These are phyloP conservation scores for Luffa aegyptiaca DNA, from an alignment of 306 rosid species.

Conservation along the genomic window DNA sequence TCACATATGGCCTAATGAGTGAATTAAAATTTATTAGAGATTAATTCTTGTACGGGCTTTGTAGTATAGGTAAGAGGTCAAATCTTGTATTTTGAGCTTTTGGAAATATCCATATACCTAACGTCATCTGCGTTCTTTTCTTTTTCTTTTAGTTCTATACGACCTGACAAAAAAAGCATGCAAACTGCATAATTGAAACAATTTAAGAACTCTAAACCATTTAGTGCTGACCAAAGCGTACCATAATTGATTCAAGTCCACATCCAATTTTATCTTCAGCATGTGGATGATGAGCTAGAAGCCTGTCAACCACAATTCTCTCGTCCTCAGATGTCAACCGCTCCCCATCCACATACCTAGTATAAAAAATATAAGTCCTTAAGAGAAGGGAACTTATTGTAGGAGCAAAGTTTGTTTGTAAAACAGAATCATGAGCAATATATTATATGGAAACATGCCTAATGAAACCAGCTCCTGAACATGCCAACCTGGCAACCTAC, in stretches of 20 bases:
- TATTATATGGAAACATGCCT: background rate
- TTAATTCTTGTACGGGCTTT: background rate
- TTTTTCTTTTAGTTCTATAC: background rate
- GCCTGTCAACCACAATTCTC: constrained; percentile 50
- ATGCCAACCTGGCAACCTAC: background rate
- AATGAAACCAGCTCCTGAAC: background rate
- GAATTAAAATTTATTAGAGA: background rate
- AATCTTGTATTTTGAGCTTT: background rate
- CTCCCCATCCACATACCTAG: constrained; percentile 65
- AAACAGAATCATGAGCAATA: background rate
- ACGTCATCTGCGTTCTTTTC: background rate
- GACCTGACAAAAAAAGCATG: background rate
- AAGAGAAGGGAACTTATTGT: background rate
- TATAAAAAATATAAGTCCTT: background rate
- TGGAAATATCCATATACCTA: background rate
- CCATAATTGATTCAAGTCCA: constrained; percentile 82
- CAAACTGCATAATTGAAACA: background rate
- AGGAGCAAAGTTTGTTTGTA: background rate
- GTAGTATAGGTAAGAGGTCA: background rate
- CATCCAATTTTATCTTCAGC: constrained; percentile 80
- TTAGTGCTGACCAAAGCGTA: constrained; percentile 11
- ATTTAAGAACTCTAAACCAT: background rate
- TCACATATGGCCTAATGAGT: background rate
- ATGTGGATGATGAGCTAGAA: constrained; percentile 70
- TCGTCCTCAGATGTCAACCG: constrained; percentile 44